A percentile compares a stretch with the other conserved stretches of the same genome.
Evolutionary conservation across 2,329 filamentous ascomycete genomes (phyloP).

Genomic region (Diaporthe caulivora): DNA sequence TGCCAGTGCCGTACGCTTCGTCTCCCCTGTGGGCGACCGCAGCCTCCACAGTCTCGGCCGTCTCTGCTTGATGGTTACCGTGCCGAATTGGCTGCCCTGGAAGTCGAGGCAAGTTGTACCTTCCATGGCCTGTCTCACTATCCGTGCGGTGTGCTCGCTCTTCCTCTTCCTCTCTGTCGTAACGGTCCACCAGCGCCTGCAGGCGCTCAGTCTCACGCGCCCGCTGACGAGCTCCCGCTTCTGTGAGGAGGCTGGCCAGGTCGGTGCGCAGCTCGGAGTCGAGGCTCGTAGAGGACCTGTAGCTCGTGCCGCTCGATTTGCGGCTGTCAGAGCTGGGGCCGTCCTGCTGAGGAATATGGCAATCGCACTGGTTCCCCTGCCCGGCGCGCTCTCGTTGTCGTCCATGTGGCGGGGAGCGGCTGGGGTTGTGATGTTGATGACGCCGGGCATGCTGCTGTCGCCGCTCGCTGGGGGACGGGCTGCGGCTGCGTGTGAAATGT

Average conservation of each 20-base stretch:
- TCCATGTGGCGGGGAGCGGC: background rate
- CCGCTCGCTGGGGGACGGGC: background rate
- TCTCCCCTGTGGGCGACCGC: background rate
- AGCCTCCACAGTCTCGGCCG: background rate
- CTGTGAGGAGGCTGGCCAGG: constrained; percentile 8
- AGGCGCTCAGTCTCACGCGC: constrained; percentile 13
- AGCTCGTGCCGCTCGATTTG: constrained; percentile 17
- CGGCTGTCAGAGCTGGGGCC: background rate
- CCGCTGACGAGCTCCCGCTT: constrained; percentile 1
- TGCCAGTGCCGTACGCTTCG: background rate
- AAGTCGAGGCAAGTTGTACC: background rate
- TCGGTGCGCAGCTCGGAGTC: constrained; percentile 27
- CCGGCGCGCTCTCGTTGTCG: background rate
- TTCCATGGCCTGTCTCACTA: background rate
- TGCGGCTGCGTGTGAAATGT: background rate
- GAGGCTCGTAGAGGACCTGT: constrained; percentile 20
- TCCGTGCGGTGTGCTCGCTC: background rate
- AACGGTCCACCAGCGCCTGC: constrained; percentile 20
- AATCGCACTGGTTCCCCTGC: background rate
- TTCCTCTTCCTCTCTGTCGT: constrained; percentile 8
- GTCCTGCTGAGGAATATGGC: background rate
- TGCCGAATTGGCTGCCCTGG: background rate
- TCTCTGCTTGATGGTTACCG: background rate
- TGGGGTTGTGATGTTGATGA: background rate
- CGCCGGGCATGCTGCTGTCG: background rate